Base-by-base conservation (phyloP, 306 rosid genomes). In the Acacia crassicarpa region DNA sequence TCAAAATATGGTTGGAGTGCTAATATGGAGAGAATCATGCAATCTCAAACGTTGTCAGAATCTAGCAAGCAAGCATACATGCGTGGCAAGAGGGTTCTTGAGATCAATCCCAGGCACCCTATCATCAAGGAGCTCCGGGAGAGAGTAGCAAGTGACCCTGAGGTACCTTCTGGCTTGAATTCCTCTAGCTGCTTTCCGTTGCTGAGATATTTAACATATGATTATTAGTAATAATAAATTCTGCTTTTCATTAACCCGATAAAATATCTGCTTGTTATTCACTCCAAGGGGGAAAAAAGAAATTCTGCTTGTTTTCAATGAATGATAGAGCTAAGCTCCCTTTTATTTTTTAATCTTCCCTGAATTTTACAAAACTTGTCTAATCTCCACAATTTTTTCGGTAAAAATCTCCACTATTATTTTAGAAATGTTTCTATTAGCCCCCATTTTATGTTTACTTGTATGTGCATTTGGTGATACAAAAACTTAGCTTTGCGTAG, bases 1-100 rank as follows among this genome's bases (percentile, higher is more conserved):
- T 96, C 99, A 5, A 96, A 93, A 80, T 96, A 72, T 87, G 99
- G 99, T 66, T 96, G 99, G 99, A 96, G 98, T 72, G 94, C 99
- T 54, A 93, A 96, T 81, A 92, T 96, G 99, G 99, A 96, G 91
- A 89, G 89, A 87, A 96, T 96, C 79, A 96, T 96, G 98, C 98
- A 91, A 84, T 85, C 98, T 75, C 99, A 96, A 83, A 96, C 99
- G 22, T 82, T 96, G 54, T 93, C 98, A 0, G 99, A 96, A 83
- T 89, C 99, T 75, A 90, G 46, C 85, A 96, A 91, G 88, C 99
- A 96, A 87, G 99, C 94, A 74, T 96, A 96, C 81, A 96, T 96
- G 99, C 93, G 95, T 1, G 99, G 99, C 44, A 96, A 96, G 87
- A 91, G 99, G 94, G 93, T 96, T 44, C 99, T 96, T 44, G 99